Evolutionary conservation across 345 rosid species (phyloP).

Genomic region (Bretschneidera sinensis): DNA sequence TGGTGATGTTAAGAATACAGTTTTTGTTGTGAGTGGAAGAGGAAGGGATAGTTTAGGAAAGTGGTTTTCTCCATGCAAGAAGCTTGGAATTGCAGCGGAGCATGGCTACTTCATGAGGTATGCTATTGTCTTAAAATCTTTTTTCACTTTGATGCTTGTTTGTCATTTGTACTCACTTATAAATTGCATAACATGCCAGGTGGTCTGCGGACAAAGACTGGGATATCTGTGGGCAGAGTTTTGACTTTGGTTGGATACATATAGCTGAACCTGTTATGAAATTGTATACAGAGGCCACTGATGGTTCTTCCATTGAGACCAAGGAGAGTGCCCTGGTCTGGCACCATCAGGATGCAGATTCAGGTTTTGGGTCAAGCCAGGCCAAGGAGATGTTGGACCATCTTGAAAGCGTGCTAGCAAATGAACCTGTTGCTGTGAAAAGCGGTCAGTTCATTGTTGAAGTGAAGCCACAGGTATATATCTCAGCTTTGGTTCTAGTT

Average conservation of each 20-base stretch:
- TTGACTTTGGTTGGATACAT: constrained; percentile 64
- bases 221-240: constrained; percentile 45
- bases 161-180: not conserved
- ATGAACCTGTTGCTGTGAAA: constrained; percentile 69
- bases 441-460: constrained; percentile 70
- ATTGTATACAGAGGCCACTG: constrained; percentile 66
- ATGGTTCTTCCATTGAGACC: constrained; percentile 60
- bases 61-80: constrained; percentile 61
- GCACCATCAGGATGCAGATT: constrained; percentile 77
- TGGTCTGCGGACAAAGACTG: constrained; percentile 43
- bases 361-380: constrained; percentile 68
- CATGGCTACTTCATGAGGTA: constrained; percentile 71
- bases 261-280: constrained; percentile 74
- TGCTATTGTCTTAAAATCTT: not conserved
- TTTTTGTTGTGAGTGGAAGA: constrained; percentile 72
- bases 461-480: constrained; percentile 69
- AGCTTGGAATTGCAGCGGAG: constrained; percentile 68
- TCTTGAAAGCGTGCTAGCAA: constrained; percentile 70
- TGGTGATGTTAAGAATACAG: constrained; percentile 46
- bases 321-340: constrained; percentile 77
- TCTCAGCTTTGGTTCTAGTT: not conserved
- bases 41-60: constrained; percentile 55
- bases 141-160: not conserved
- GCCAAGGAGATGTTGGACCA: constrained; percentile 80
- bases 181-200: constrained; percentile 28